phyloP scores from a whole-genome alignment of 1,284 basidiomycete genomes.

The Boletellus deceptivus region DNA sequence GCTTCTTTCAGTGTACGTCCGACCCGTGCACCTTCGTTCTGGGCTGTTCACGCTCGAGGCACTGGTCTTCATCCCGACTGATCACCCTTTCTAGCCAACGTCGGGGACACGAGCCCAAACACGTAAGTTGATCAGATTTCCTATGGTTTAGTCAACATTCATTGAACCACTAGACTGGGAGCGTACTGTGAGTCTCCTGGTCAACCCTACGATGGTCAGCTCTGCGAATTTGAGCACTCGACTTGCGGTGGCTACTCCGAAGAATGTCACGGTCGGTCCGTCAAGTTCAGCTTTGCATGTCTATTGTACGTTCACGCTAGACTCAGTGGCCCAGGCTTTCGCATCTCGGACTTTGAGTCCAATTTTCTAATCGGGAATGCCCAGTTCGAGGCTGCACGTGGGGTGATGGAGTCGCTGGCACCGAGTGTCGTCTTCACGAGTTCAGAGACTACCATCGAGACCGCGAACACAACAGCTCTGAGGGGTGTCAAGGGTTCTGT shows the following conservation, averaged over 20 bases:
- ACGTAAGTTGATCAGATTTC: constrained; percentile 47
- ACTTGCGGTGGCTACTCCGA: constrained; percentile 70
- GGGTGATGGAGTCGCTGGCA: constrained; percentile 47
- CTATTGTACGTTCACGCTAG: neutral
- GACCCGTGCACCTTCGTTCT: neutral
- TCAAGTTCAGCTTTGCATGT: constrained; percentile 2
- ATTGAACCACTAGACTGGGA: constrained; percentile 46
- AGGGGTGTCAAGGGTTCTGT: constrained; percentile 55
- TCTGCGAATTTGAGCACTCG: constrained; percentile 65
- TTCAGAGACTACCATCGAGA: constrained; percentile 22
- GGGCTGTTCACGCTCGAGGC: neutral
- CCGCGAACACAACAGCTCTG: constrained; percentile 31
- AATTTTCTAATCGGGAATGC: constrained; percentile 65
- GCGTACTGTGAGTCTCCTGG: constrained; percentile 78
- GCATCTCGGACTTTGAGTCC: constrained; percentile 68
- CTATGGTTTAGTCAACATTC: too few species aligned
- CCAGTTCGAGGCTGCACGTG: constrained; percentile 65
- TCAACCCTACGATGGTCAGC: constrained; percentile 59
- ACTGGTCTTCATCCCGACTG: neutral
- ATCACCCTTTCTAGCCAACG: constrained; percentile 50
- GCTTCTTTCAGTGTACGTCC: constrained; percentile 64
- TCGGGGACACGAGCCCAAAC: constrained; percentile 77
- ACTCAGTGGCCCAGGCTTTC: constrained; percentile 67
- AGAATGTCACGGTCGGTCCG: constrained; percentile 70
- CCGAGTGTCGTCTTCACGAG: constrained; percentile 16